Evolutionary conservation across 768 basidiomycete genomes (phyloP).

Genomic region (Lactarius quietus): DNA sequence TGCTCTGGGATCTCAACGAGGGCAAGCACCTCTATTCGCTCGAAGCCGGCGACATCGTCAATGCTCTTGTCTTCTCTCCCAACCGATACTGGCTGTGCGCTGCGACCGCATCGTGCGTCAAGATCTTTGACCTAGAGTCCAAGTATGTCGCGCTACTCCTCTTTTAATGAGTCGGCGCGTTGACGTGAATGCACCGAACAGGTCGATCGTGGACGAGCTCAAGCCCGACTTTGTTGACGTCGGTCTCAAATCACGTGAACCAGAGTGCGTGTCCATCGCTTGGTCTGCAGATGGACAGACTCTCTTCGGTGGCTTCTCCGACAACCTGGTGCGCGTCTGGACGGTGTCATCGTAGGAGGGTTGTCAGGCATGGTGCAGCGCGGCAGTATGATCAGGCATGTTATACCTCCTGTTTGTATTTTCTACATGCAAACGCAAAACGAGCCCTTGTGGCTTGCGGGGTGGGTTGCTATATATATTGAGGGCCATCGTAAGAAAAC

Average conservation of each 20-base stretch:
- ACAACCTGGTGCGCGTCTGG: slow-evolving; percentile 92
- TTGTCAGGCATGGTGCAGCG: slow-evolving; percentile 19
- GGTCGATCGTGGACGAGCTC: slow-evolving; percentile 98
- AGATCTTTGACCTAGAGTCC: slow-evolving; percentile 99
- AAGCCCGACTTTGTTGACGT: slow-evolving; percentile 89
- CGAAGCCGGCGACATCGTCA: slow-evolving; percentile 97
- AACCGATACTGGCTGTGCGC: slow-evolving; percentile 99
- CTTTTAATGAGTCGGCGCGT: slow-evolving; percentile 8
- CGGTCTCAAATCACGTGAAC: slow-evolving; percentile 65
- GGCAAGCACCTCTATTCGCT: slow-evolving; percentile 99
- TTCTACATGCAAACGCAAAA: slow-evolving; percentile 27
- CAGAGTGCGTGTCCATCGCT: slow-evolving; percentile 94
- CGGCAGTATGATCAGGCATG: slow-evolving; percentile 14
- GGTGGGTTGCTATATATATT: slow-evolving; percentile 8
- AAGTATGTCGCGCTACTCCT: slow-evolving; percentile 59
- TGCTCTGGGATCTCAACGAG: slow-evolving; percentile 99
- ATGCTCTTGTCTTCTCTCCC: slow-evolving; percentile 98
- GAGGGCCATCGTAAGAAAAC: not conserved
- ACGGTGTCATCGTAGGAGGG: slow-evolving; percentile 57
- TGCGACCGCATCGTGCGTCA: slow-evolving; percentile 94
- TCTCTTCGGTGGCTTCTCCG: slow-evolving; percentile 95
- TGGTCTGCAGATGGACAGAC: slow-evolving; percentile 99
- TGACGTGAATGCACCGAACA: slow-evolving; percentile 30
- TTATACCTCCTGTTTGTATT: slow-evolving; percentile 27
- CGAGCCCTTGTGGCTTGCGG: slow-evolving; percentile 19